These are phyloP conservation scores for Debaryomyces singareniensis DNA, from an alignment of 1,139 yeast species.

Conservation along the genomic window DNA sequence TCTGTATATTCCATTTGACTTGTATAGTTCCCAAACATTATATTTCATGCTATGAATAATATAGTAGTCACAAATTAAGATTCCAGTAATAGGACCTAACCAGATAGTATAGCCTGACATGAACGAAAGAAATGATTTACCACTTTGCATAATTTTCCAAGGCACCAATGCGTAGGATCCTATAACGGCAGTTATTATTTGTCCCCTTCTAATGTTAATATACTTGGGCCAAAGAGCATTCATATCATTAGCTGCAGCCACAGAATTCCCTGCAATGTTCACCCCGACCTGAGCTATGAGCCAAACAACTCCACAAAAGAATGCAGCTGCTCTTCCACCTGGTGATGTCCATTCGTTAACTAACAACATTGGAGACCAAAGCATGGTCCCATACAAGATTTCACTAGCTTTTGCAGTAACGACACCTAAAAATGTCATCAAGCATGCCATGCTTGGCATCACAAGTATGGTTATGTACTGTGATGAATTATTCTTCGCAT, in stretches of 20 bases:
- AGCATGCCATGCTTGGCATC: constrained; percentile 9
- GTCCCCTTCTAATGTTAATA: constrained; percentile 45
- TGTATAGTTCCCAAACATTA: background rate
- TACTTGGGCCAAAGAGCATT: constrained; percentile 42
- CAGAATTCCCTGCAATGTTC: constrained; percentile 41
- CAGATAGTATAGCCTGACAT: background rate
- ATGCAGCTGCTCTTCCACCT: constrained; percentile 37
- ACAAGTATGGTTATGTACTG: constrained; percentile 15
- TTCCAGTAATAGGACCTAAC: constrained; percentile 1
- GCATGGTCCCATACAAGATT: constrained; percentile 19
- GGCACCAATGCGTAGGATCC: constrained; percentile 39
- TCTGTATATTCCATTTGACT: background rate
- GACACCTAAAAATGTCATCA: constrained; percentile 10
- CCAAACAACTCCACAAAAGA: constrained; percentile 38
- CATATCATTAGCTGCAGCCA: constrained; percentile 47
- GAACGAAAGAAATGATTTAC: constrained; percentile 25
- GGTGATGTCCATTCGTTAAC: constrained; percentile 30
- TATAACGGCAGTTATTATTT: constrained; percentile 32
- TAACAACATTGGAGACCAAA: constrained; percentile 35
- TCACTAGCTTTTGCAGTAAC: constrained; percentile 25
- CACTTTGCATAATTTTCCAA: constrained; percentile 41
- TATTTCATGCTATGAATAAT: constrained; percentile 1
- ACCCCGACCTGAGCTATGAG: constrained; percentile 38
- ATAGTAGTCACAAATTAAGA: constrained; percentile 1
- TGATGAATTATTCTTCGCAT: constrained; percentile 15